Evolutionary conservation across 106 monocot species (phyloP), one percentile per base, ranked within the genome.

Genomic region (Dendrobium catenatum): DNA sequence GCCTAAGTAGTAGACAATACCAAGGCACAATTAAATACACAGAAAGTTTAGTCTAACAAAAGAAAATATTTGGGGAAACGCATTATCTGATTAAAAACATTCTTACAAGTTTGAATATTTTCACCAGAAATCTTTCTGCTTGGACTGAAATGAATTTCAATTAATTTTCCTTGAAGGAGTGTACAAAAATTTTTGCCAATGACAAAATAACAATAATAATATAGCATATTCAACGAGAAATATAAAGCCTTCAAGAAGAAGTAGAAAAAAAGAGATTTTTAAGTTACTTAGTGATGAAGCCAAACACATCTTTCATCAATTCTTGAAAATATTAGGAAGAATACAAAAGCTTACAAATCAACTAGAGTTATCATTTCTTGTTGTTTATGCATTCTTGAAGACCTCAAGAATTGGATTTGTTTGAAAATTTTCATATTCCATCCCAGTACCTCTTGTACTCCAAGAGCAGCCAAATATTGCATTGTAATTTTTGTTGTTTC

Each of bases 401-500:
- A 94, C 94, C 86, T 98, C 97, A 78, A 98, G 85, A 79, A 98
- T 98, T 43, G 97, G 97, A 87, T 98, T 98, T 42, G 94, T 95
- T 82, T 98, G 91, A 73, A 98, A 84, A 29, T 95, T 95, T 82
- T 98, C 97, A 87, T 98, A 88, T 80, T 98, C 97, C 54, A 98
- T 98, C 56, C 97, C 97, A 78, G 94, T 94, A 16, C 97, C 97
- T 31, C 97, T n/a, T n/a, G n/a, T n/a, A n/a, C 97, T 76, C 94
- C 97, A 78, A 98, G 88, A 59, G 97, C 83, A 83, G 97, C 94
- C 86, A 98, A 85, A 83, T 98, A 98, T 83, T 98, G 97, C 97
- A 98, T 98, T 47, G 97, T 92, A 80, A 98, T 98, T 56, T 98
- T 98, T 86, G 97, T 94, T 33, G 94, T 98, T 91, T 98, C 97